A percentile compares a stretch with the other conserved stretches of the same genome.
These are phyloP conservation scores for Umbellularia californica DNA, from an alignment of 164 flowering plant genomes.

Conservation along the genomic window DNA sequence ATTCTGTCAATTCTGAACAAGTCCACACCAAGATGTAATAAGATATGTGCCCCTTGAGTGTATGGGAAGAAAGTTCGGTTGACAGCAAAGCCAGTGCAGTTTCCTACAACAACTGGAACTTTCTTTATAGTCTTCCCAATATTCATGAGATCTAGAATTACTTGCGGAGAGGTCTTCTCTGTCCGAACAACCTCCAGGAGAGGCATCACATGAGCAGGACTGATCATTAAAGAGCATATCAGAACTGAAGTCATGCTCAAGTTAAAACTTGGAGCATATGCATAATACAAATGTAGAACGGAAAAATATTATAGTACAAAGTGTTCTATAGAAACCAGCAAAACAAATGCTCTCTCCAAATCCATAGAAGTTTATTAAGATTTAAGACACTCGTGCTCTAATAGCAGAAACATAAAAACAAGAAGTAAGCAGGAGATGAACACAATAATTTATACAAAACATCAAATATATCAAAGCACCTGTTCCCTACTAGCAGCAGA, in stretches of 20 bases:
- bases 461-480: no score
- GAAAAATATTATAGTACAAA: background rate
- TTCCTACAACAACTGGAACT: constrained; percentile 91
- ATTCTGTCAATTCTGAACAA: constrained; percentile 78
- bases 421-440: no score
- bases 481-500: no score
- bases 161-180: constrained; percentile 86
- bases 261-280: background rate
- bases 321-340: background rate
- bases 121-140: constrained; percentile 87
- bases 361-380: background rate
- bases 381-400: background rate
- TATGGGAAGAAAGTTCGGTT: constrained; percentile 95
- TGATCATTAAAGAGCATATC: constrained; percentile 32
- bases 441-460: no score
- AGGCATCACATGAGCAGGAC: constrained; percentile 99
- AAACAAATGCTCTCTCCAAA: constrained; percentile 2
- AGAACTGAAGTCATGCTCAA: background rate
- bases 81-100: constrained; percentile 97
- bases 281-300: background rate
- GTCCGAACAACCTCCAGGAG: constrained; percentile 90
- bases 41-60: constrained; percentile 62
- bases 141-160: constrained; percentile 84
- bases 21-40: constrained; percentile 79
- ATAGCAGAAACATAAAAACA: background rate